A percentile compares a stretch with the other conserved stretches of the same genome.
These are phyloP conservation scores for Colletotrichum sublineola DNA, from an alignment of 2,329 filamentous ascomycete species.

Conservation along the genomic window DNA sequence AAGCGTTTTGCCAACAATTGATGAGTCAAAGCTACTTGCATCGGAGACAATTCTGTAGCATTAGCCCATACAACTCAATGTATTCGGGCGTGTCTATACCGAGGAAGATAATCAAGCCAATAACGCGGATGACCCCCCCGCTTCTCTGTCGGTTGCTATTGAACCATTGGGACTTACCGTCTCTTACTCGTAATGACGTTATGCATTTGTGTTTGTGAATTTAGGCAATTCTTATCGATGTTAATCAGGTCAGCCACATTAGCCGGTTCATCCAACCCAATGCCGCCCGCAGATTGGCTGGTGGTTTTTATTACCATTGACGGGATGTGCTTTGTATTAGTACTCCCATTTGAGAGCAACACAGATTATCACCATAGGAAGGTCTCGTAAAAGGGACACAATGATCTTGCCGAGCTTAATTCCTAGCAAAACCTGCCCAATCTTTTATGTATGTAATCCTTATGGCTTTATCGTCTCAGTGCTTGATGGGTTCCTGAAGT, in stretches of 20 bases:
- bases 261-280: background rate
- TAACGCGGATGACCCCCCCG: background rate
- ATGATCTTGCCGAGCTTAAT: background rate
- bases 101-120: too few species aligned
- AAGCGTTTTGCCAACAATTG: too few species aligned
- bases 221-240: conserved; percentile 1
- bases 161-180: background rate
- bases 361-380: background rate
- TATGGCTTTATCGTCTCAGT: background rate
- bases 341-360: background rate
- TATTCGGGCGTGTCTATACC: too few species aligned
- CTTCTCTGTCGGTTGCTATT: background rate
- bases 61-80: too few species aligned
- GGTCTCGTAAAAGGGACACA: background rate
- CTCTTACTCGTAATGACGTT: background rate
- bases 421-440: too few species aligned
- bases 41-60: too few species aligned
- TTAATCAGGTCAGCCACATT: background rate
- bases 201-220: background rate
- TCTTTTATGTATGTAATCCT: background rate
- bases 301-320: too few species aligned
- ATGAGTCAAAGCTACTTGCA: too few species aligned
- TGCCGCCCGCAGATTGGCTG: background rate
- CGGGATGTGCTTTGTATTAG: background rate
- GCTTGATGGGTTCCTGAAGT: background rate